phyloP scores from a whole-genome alignment of 257 asterid genomes.

The Solanum ossicruentum region DNA sequence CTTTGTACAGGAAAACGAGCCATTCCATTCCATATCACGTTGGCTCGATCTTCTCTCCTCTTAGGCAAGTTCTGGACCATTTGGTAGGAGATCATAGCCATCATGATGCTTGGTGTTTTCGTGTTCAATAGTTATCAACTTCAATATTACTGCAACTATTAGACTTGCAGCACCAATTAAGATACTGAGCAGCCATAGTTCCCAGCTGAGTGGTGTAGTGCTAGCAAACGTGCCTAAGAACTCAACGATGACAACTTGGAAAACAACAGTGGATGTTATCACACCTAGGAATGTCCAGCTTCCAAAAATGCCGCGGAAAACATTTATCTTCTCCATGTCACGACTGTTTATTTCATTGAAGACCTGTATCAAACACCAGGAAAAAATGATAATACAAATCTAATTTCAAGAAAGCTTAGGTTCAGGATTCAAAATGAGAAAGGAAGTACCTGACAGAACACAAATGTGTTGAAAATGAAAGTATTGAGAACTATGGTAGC shows the following conservation, averaged over 20 bases:
- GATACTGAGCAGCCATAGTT: slow-evolving; percentile 48
- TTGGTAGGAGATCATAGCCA: slow-evolving; percentile 59
- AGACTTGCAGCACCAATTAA: slow-evolving; percentile 42
- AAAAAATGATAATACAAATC: not conserved
- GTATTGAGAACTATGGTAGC: slow-evolving; percentile 43
- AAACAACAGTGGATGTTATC: slow-evolving; percentile 38
- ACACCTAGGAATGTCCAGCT: slow-evolving; percentile 58
- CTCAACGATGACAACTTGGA: slow-evolving; percentile 60
- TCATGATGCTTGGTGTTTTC: slow-evolving; percentile 29
- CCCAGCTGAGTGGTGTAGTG: slow-evolving; percentile 44
- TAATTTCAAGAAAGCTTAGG: too few species aligned
- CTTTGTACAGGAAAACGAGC: not conserved
- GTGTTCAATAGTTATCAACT: slow-evolving; percentile 40
- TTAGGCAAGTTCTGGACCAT: slow-evolving; percentile 63
- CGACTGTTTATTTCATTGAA: slow-evolving; percentile 85
- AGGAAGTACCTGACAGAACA: slow-evolving; percentile 57
- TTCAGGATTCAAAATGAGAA: too few species aligned
- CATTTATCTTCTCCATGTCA: slow-evolving; percentile 67
- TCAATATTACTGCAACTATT: slow-evolving; percentile 37
- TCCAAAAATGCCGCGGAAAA: slow-evolving; percentile 44
- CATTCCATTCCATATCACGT: not conserved
- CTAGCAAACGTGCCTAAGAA: slow-evolving; percentile 46
- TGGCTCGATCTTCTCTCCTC: not conserved
- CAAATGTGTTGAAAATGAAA: slow-evolving; percentile 78
- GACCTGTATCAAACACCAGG: slow-evolving; percentile 18